Conservation (phyloP, 768 basidiomycete genomes). For the Sporobolomyces pararoseus region DNA sequence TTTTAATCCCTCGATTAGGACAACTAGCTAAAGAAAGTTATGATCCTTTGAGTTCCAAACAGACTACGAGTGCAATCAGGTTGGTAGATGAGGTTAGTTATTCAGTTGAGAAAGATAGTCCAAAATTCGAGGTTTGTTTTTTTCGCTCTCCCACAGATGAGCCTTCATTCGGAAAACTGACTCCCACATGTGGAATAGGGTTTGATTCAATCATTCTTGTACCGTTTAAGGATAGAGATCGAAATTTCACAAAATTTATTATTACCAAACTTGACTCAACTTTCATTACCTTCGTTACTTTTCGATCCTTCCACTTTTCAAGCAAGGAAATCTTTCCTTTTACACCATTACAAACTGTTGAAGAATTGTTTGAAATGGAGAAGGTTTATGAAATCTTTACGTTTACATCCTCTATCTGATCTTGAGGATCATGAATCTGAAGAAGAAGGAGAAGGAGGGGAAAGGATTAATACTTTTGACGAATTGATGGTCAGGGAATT, state of each 20-base stretch:
- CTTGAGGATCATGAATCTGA: not conserved
- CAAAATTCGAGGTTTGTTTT: slow-evolving; percentile 50
- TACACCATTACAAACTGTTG: slow-evolving; percentile 49
- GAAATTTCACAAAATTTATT: slow-evolving; percentile 19
- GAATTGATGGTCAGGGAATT: slow-evolving; percentile 47
- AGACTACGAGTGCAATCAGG: slow-evolving; percentile 50
- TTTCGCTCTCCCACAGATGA: not conserved
- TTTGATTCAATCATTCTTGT: slow-evolving; percentile 35
- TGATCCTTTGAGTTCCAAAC: slow-evolving; percentile 50
- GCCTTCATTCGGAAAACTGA: not conserved
- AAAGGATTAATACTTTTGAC: slow-evolving; percentile 26
- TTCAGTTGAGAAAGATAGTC: slow-evolving; percentile 48
- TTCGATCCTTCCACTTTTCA: slow-evolving; percentile 50
- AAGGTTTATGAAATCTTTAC: slow-evolving; percentile 42
- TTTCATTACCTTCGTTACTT: slow-evolving; percentile 46
- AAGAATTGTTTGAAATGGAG: slow-evolving; percentile 49
- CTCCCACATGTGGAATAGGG: not conserved
- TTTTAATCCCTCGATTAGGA: slow-evolving; percentile 49
- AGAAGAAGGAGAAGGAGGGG: slow-evolving; percentile 5
- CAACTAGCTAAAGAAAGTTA: slow-evolving; percentile 47
- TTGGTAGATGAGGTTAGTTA: slow-evolving; percentile 51
- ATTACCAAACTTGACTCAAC: slow-evolving; percentile 26
- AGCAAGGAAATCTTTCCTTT: slow-evolving; percentile 48
- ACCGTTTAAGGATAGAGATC: slow-evolving; percentile 32
- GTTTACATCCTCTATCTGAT: slow-evolving; percentile 13